These are phyloP conservation scores for Arthrobotrys conoides DNA, from an alignment of 2,329 filamentous ascomycete genomes.

Conservation along the genomic window DNA sequence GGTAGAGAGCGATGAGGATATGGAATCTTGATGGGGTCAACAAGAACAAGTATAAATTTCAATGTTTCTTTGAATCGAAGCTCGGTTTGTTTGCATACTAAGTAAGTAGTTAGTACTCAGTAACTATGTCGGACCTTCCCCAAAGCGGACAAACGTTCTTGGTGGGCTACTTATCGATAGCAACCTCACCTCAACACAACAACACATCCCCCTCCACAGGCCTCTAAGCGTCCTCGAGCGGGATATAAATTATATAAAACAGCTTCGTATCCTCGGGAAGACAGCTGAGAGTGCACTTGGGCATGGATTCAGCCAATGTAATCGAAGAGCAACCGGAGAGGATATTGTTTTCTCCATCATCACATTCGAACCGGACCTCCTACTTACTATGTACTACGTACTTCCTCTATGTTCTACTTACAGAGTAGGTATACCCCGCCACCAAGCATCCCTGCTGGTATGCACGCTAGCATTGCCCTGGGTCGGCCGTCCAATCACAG, in stretches of 20 bases:
- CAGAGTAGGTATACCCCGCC: slow-evolving; percentile 54
- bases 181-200: slow-evolving; percentile 44
- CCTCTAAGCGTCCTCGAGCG: neutral
- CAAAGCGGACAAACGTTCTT: slow-evolving; percentile 2
- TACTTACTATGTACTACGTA: too few species aligned
- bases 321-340: neutral
- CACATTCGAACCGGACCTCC: too few species aligned
- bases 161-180: slow-evolving; percentile 48
- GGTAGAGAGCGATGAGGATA: slow-evolving; percentile 6
- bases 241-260: slow-evolving; percentile 17
- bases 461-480: slow-evolving; percentile 39
- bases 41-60: too few species aligned
- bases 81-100: neutral
- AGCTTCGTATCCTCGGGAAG: neutral
- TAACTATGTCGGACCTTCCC: slow-evolving; percentile 1
- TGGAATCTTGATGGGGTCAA: slow-evolving; percentile 1
- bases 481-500: slow-evolving; percentile 45
- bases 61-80: slow-evolving; percentile 20
- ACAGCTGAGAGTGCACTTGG: neutral
- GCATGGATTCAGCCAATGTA: neutral
- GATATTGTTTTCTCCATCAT: too few species aligned
- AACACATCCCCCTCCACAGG: slow-evolving; percentile 1
- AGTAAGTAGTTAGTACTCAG: too few species aligned
- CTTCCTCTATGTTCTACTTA: too few species aligned
- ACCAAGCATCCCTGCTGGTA: slow-evolving; percentile 37